These are phyloP conservation scores for Penicillium sp. DNA, from an alignment of 2,329 filamentous ascomycete genomes.

Conservation along the genomic window DNA sequence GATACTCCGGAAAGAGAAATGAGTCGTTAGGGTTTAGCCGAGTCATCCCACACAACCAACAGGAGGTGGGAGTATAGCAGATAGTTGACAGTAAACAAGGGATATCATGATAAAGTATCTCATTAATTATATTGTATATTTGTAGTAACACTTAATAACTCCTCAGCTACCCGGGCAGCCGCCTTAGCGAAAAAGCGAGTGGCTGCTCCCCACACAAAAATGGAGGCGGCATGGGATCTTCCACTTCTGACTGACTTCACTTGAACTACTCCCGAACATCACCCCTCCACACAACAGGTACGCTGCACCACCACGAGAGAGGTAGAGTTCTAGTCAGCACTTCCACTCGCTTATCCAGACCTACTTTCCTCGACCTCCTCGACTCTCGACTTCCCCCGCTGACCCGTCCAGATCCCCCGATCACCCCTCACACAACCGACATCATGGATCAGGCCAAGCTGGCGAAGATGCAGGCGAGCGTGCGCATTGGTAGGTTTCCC, in stretches of 20 bases:
- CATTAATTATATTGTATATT: too few species aligned
- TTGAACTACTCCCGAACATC: background rate
- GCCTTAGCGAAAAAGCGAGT: conserved; percentile 1
- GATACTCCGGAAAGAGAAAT: background rate
- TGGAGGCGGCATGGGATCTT: background rate
- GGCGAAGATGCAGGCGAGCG: conserved; percentile 67
- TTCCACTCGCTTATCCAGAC: too few species aligned
- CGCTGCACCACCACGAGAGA: background rate
- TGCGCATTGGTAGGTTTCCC: conserved; percentile 69
- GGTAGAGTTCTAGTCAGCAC: too few species aligned
- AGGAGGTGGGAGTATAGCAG: too few species aligned
- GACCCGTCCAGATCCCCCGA: conserved; percentile 8
- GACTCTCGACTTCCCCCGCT: background rate
- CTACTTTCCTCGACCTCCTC: background rate
- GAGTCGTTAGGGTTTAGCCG: conserved; percentile 4
- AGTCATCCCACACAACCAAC: background rate
- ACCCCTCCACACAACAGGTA: conserved; percentile 3
- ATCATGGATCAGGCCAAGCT: conserved; percentile 70
- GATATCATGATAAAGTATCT: too few species aligned
- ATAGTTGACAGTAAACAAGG: too few species aligned
- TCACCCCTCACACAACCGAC: conserved; percentile 37
- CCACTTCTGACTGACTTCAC: background rate
- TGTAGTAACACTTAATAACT: too few species aligned
- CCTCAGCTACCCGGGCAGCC: background rate
- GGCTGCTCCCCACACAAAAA: conserved; percentile 1